phyloP scores from a whole-genome alignment of 768 basidiomycete genomes.

The Suillus subluteus region DNA sequence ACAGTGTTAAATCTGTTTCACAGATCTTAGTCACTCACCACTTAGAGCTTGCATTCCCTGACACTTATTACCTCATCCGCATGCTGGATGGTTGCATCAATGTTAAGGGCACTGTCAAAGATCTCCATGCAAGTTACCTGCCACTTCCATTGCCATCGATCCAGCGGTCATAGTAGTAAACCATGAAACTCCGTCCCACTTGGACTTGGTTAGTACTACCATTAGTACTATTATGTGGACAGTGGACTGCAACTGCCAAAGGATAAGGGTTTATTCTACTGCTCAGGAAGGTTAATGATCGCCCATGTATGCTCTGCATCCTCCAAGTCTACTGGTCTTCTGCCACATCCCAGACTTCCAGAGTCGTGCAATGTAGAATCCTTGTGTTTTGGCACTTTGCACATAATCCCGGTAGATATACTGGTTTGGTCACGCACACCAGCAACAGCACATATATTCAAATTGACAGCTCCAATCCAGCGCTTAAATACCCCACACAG shows the following conservation, averaged over 20 bases:
- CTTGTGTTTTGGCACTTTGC: constrained; percentile 3
- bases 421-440: constrained; percentile 8
- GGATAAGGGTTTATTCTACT: neutral
- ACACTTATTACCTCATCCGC: constrained; percentile 71
- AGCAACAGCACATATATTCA: constrained; percentile 2
- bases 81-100: constrained; percentile 85
- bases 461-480: constrained; percentile 4
- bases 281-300: neutral
- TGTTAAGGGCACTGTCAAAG: constrained; percentile 67
- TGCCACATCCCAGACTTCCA: neutral
- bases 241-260: no score
- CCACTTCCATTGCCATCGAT: no score
- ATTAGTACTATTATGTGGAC: neutral
- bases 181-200: no score
- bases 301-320: constrained; percentile 6
- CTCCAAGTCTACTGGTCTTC: neutral
- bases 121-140: constrained; percentile 65
- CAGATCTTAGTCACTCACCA: constrained; percentile 82
- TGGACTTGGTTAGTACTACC: neutral
- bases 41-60: constrained; percentile 79
- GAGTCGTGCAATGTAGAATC: constrained; percentile 3
- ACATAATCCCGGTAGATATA: constrained; percentile 8
- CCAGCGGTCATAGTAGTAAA: no score
- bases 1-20: neutral
- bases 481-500: constrained; percentile 1